Evolutionary conservation across 768 basidiomycete species (phyloP), one percentile per base, ranked within the genome.

Genomic region (Macrolepiota dolichaula): DNA sequence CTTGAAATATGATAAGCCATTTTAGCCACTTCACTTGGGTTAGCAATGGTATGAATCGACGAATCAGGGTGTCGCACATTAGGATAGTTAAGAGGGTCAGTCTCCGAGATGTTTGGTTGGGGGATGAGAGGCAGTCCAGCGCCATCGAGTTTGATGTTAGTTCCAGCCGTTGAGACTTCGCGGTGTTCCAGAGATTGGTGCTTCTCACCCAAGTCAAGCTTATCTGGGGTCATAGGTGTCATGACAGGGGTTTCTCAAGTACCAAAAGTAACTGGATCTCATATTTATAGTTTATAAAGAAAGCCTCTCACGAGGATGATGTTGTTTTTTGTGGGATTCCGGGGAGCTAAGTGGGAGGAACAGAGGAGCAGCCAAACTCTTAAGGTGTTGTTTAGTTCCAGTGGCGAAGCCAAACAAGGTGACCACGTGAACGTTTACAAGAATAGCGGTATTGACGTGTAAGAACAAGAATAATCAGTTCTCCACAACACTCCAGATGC

Each of bases 21-120:
- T 75, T 74, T 38, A 77, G 56, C 75, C 76, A 77, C 73, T 77
- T 44, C 19, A 32, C 37, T 40, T 59, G 22, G 6, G 50, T 64
- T 49, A 25, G 56, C 51, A 35, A 42, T 51, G 22, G 10, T 56
- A n/a, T 22, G 51, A 24, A 49, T n/a, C 54, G 19, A 51, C 5
- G 38, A 15, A 22, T 55, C 38, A 17, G 51, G 46, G 29, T 17
- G 57, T 29, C 56, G 62, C 63, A 74, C 73, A 58, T 69, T 72
- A 24, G 77, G 77, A 55, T 77, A 79, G 60, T 77, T 78, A 57
- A 79, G 68, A 35, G 77, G 78, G 65, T 80, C 78, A 40, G 68
- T 69, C 27, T 61, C 59, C 19, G 59, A 61, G 11, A 44, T 22
- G 19, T 27, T 37, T 3, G 59, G 59, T 19, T 61, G 59, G 12